Evolutionary conservation across 1,139 yeast species (phyloP).

Genomic region (Lodderomyces elongisporus): DNA sequence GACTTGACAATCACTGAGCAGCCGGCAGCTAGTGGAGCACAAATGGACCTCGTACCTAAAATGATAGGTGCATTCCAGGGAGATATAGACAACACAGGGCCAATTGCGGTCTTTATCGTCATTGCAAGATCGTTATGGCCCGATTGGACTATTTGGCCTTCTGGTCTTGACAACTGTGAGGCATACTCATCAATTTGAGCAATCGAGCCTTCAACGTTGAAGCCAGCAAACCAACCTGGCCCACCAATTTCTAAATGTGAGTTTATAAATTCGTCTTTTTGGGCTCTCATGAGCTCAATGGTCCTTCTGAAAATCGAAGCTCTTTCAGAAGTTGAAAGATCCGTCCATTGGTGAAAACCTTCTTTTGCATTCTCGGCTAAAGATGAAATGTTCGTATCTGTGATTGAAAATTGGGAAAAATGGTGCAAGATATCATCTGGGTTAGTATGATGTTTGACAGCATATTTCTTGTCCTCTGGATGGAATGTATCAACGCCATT

Average conservation of each 20-base stretch:
- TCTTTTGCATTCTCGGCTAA: slow-evolving; percentile 13
- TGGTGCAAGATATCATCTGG: slow-evolving; percentile 11
- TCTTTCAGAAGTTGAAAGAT: slow-evolving; percentile 14
- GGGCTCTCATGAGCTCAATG: slow-evolving; percentile 12
- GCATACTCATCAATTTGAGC: slow-evolving; percentile 22
- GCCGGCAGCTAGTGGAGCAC: slow-evolving; percentile 47
- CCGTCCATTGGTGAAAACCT: slow-evolving; percentile 29
- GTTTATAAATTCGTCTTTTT: slow-evolving; percentile 15
- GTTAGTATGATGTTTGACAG: slow-evolving; percentile 14
- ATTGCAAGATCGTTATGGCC: slow-evolving; percentile 23
- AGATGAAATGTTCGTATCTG: slow-evolving; percentile 6
- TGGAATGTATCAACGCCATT: slow-evolving; percentile 16
- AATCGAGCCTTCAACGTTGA: slow-evolving; percentile 27
- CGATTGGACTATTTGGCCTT: slow-evolving; percentile 22
- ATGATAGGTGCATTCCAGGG: slow-evolving; percentile 50
- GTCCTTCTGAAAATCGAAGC: slow-evolving; percentile 18
- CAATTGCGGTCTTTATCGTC: slow-evolving; percentile 33
- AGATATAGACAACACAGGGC: slow-evolving; percentile 41
- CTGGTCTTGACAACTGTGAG: slow-evolving; percentile 16
- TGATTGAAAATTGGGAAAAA: slow-evolving; percentile 10
- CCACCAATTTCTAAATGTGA: slow-evolving; percentile 35
- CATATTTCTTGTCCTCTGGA: slow-evolving; percentile 7
- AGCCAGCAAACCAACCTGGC: slow-evolving; percentile 32
- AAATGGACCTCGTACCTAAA: slow-evolving; percentile 32
- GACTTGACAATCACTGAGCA: slow-evolving; percentile 43